A percentile compares a stretch with the other conserved stretches of the same genome.
These are phyloP conservation scores for Ophiostoma pallidulum DNA, from an alignment of 2,329 filamentous ascomycete species.

Conservation along the genomic window DNA sequence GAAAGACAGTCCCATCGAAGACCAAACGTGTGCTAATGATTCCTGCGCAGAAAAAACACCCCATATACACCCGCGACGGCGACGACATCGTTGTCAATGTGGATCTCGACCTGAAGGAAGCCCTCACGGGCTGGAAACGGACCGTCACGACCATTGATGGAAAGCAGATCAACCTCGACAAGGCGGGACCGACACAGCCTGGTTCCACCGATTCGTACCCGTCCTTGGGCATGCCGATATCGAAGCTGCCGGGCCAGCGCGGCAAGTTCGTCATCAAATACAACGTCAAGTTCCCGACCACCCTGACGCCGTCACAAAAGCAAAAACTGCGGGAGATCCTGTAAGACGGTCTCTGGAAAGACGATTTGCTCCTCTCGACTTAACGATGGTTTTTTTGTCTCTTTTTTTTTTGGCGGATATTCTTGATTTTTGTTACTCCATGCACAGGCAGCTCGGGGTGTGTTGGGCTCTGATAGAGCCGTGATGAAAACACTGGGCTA, in stretches of 20 bases:
- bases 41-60: conserved; percentile 67
- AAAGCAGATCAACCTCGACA: conserved; percentile 70
- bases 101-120: conserved; percentile 83
- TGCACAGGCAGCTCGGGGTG: not conserved
- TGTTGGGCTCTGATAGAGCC: not conserved
- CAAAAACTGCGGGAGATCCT: conserved; percentile 70
- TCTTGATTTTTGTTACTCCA: not conserved
- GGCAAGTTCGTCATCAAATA: conserved; percentile 86
- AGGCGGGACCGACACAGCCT: conserved; percentile 75
- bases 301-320: conserved; percentile 70
- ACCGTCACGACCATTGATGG: conserved; percentile 92
- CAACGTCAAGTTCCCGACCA: conserved; percentile 85
- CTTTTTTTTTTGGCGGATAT: not conserved
- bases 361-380: too few relatives aligned
- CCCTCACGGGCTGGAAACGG: conserved; percentile 84
- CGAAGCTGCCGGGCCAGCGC: conserved; percentile 74
- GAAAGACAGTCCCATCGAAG: not conserved
- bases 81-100: conserved; percentile 76
- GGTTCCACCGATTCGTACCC: conserved; percentile 76
- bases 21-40: not conserved
- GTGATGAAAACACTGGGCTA: too few relatives aligned
- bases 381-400: not conserved
- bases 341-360: too few relatives aligned
- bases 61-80: conserved; percentile 74
- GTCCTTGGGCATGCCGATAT: conserved; percentile 83